Evolutionary conservation across 805 yeast genomes (phyloP).

Genomic region (Candida palmyrensis): DNA sequence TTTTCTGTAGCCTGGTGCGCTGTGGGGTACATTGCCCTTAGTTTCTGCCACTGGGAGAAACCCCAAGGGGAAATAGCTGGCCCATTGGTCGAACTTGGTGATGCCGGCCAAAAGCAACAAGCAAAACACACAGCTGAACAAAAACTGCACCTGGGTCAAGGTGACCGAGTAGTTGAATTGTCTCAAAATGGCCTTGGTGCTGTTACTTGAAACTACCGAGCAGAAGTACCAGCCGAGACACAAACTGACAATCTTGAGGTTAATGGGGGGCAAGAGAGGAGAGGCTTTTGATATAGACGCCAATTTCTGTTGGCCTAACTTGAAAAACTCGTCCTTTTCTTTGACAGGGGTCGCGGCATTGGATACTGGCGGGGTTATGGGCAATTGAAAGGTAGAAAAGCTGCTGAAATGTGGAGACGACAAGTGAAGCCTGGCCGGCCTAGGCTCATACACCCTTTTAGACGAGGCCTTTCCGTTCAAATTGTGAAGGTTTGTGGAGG

Average conservation of each 20-base stretch:
- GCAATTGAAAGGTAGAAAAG: slow-evolving; percentile 14
- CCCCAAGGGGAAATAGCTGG: slow-evolving; percentile 38
- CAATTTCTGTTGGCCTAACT: slow-evolving; percentile 1
- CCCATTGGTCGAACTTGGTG: slow-evolving; percentile 18
- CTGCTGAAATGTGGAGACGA: slow-evolving; percentile 14
- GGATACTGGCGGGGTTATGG: slow-evolving; percentile 32
- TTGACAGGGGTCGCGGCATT: slow-evolving; percentile 25
- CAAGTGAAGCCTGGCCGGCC: slow-evolving; percentile 4
- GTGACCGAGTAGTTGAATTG: slow-evolving; percentile 79
- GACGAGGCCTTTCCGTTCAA: slow-evolving; percentile 1
- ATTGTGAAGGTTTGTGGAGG: slow-evolving; percentile 3
- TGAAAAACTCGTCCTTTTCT: slow-evolving; percentile 13
- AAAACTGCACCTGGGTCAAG: slow-evolving; percentile 81
- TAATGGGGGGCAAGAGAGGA: slow-evolving; percentile 17
- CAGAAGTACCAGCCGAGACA: slow-evolving; percentile 78
- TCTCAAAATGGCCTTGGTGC: slow-evolving; percentile 71
- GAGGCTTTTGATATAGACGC: slow-evolving; percentile 2
- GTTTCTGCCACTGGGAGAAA: too few species aligned
- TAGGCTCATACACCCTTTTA: slow-evolving; percentile 12
- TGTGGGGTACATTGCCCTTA: too few species aligned
- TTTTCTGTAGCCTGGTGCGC: too few species aligned
- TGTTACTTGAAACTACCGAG: slow-evolving; percentile 75
- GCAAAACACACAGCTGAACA: slow-evolving; percentile 64
- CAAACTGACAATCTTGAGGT: slow-evolving; percentile 25
- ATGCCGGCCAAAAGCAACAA: slow-evolving; percentile 13